Evolutionary conservation across 169 alveolate genomes (phyloP).

Genomic region (Perkinsus olseni): DNA sequence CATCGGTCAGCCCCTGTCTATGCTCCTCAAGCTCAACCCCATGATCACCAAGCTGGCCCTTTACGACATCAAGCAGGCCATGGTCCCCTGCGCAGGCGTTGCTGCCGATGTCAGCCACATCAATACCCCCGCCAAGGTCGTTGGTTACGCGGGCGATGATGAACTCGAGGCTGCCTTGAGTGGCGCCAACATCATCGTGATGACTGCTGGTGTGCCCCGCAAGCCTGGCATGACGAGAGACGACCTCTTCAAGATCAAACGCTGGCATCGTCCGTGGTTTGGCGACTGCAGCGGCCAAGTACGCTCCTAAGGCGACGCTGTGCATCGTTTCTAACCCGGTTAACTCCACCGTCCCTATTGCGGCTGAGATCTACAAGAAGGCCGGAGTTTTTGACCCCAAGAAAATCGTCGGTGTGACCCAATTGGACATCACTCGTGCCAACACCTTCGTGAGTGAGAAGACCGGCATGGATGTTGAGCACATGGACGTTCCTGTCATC

Average conservation of each 20-base stretch:
- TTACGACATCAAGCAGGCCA: slow-evolving; percentile 4
- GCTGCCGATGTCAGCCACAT: slow-evolving; percentile 10
- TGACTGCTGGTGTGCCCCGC: slow-evolving; percentile 46
- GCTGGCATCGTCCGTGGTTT: slow-evolving; percentile 36
- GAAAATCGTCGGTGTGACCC: slow-evolving; percentile 43
- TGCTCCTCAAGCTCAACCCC: slow-evolving; percentile 11
- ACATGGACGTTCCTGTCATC: slow-evolving; percentile 29
- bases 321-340: slow-evolving; percentile 42
- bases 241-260: slow-evolving; percentile 34
- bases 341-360: slow-evolving; percentile 33
- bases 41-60: not conserved
- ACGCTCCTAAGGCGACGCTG: slow-evolving; percentile 39
- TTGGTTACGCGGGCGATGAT: not conserved
- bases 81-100: slow-evolving; percentile 5
- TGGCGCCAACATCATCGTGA: slow-evolving; percentile 41
- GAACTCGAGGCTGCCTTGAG: not conserved
- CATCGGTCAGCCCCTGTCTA: not conserved
- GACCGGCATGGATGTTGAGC: slow-evolving; percentile 19
- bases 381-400: slow-evolving; percentile 29
- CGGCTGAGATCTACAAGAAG: slow-evolving; percentile 20
- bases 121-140: not conserved
- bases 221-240: slow-evolving; percentile 46
- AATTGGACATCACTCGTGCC: slow-evolving; percentile 41
- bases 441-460: slow-evolving; percentile 38
- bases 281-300: slow-evolving; percentile 36